Evolutionary conservation across 768 basidiomycete genomes (phyloP), one percentile per base, ranked within the genome.

Genomic region (Psilocybe cyanescens): DNA sequence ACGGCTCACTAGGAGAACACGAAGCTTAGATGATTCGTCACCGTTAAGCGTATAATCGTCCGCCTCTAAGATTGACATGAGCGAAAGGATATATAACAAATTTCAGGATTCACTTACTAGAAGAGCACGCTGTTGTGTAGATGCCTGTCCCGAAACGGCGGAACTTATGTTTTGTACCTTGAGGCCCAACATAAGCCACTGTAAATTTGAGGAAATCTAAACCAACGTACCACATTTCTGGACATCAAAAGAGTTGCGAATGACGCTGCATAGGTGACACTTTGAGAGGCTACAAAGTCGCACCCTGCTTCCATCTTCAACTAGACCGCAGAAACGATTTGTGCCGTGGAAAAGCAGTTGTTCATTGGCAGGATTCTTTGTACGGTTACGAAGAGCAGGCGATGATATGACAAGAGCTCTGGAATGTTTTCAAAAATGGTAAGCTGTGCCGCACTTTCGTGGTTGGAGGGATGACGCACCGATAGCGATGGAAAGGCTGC

Each of bases 61-160:
- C 35, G 89, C 88, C 70, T 89, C 88, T 89, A 41, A 9, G 61
- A 14, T 31, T 24, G 24, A 24, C 37, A 55, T 61, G 37, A 63
- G 58, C 60, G 47, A 48, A 19, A 59, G 50, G 9, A 0, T 37
- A 12, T 0, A 12, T 28, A 14, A 8, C 29, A 49, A 39, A 30
- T 24, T n/a, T 12, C 29, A 14, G 19, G 24, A 24, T 17, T 47
- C 17, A 74, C 81, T 51, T 65, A 88, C 88, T 90, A 5, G 87
- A 89, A 12, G 88, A 88, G 68, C 86, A 87, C 2, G 82, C 68
- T 12, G 86, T 86, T 1, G 85, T 86, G 68, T 90, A 90, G 46
- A 90, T 88, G 3, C 88, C 89, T 5, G 77, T 78, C n/a, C 88
- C 88, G 69, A 90, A 90, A 62, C 88, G 86, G 65, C 81, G 81